These are phyloP conservation scores for Arthrobotrys sinensis DNA, from an alignment of 2,329 filamentous ascomycete species.

Conservation along the genomic window DNA sequence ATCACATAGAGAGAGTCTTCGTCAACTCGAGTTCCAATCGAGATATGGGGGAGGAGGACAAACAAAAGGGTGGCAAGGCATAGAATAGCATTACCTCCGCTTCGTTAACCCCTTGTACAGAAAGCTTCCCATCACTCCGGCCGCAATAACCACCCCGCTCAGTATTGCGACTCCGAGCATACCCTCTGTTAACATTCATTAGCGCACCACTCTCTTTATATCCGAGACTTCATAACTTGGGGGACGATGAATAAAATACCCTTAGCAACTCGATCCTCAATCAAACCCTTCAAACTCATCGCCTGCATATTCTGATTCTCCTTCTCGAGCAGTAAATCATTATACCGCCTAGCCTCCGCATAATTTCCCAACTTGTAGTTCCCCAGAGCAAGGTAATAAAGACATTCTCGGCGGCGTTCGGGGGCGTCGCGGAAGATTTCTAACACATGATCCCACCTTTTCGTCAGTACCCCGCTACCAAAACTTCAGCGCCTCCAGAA, in stretches of 20 bases:
- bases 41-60: not conserved
- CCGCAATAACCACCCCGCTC: conserved; percentile 90
- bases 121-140: conserved; percentile 91
- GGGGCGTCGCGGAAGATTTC: conserved; percentile 96
- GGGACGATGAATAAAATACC: conserved; percentile 56
- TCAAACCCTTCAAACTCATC: conserved; percentile 84
- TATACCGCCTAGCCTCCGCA: conserved; percentile 92
- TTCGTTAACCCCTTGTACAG: conserved; percentile 82
- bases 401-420: conserved; percentile 94
- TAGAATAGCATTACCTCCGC: conserved; percentile 66
- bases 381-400: conserved; percentile 96
- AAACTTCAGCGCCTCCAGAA: not conserved
- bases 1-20: conserved; percentile 33
- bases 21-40: conserved; percentile 27
- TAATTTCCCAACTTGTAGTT: conserved; percentile 99
- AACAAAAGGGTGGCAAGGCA: conserved; percentile 33
- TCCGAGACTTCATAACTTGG: not conserved
- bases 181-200: conserved; percentile 74
- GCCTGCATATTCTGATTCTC: conserved; percentile 94
- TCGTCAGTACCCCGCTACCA: conserved; percentile 33
- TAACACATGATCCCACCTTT: conserved; percentile 68
- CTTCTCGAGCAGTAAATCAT: conserved; percentile 89
- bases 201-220: conserved; percentile 23
- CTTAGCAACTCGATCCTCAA: conserved; percentile 95
- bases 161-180: conserved; percentile 95